Conservation (phyloP, 176 grass and related monocot genomes). For the Saccharum spontaneum region DNA sequence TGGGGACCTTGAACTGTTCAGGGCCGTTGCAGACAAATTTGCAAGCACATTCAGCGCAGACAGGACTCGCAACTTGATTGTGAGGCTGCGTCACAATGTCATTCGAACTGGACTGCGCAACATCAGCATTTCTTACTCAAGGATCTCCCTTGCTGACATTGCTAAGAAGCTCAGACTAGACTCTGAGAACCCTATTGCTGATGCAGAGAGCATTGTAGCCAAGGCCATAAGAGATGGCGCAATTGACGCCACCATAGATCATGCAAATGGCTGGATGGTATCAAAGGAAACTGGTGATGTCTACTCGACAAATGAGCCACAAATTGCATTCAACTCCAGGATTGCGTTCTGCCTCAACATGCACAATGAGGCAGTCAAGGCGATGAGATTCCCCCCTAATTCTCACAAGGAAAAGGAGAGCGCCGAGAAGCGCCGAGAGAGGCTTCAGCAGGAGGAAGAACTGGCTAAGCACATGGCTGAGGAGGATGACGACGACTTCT, state of each 20-base stretch:
- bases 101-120: constrained; percentile 87
- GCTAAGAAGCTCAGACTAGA: constrained; percentile 71
- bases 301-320: constrained; percentile 87
- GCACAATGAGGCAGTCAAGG: constrained; percentile 89
- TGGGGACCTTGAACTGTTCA: constrained; percentile 83
- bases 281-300: constrained; percentile 89
- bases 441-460: constrained; percentile 87
- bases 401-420: constrained; percentile 91
- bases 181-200: constrained; percentile 70
- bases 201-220: constrained; percentile 85
- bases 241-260: constrained; percentile 80
- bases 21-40: constrained; percentile 74
- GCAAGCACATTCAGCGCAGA: constrained; percentile 70
- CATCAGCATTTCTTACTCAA: constrained; percentile 79
- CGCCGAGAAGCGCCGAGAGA: constrained; percentile 78
- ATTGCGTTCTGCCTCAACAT: constrained; percentile 94
- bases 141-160: constrained; percentile 77
- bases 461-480: constrained; percentile 86
- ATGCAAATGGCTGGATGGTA: constrained; percentile 81
- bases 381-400: constrained; percentile 78
- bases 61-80: constrained; percentile 80
- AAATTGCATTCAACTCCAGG: constrained; percentile 80
- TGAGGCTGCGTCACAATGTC: constrained; percentile 86
- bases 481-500: constrained; percentile 91
- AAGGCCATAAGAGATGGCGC: constrained; percentile 90